These are phyloP conservation scores for Solanum appendiculatum DNA, from an alignment of 257 asterid species.

Conservation along the genomic window DNA sequence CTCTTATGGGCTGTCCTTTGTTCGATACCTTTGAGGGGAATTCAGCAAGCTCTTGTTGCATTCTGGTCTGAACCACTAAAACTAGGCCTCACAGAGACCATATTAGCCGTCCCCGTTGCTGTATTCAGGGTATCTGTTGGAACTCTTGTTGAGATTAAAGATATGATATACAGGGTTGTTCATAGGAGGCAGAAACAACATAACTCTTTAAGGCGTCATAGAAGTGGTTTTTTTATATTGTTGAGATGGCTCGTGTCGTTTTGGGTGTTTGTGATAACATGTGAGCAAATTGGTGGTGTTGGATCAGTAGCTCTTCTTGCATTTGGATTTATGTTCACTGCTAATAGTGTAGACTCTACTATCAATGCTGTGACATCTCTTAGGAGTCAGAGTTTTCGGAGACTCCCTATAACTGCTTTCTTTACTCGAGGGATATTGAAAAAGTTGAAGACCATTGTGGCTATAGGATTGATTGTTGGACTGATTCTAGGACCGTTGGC, in stretches of 20 bases:
- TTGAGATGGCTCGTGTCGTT: conserved; percentile 81
- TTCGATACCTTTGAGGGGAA: conserved; percentile 83
- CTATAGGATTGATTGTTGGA: conserved; percentile 72
- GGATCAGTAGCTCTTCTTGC: conserved; percentile 57
- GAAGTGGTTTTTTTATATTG: conserved; percentile 61
- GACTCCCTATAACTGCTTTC: conserved; percentile 47
- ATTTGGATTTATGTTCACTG: conserved; percentile 60
- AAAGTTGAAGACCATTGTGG: conserved; percentile 66
- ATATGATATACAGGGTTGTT: conserved; percentile 22
- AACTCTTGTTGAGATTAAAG: conserved; percentile 68
- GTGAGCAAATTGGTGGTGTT: conserved; percentile 57
- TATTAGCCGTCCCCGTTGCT: conserved; percentile 71
- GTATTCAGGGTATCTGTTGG: conserved; percentile 65
- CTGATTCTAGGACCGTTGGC: conserved; percentile 61
- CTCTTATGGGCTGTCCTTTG: conserved; percentile 92
- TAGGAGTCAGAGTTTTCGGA: conserved; percentile 66
- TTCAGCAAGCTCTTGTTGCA: conserved; percentile 73
- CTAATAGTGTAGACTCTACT: conserved; percentile 49
- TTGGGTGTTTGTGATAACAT: conserved; percentile 76
- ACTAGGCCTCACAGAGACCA: conserved; percentile 84
- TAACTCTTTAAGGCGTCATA: conserved; percentile 21
- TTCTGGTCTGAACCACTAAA: conserved; percentile 84
- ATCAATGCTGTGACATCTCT: conserved; percentile 60
- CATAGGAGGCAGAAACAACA: conserved; percentile 35
- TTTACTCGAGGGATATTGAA: conserved; percentile 61